Conservation (phyloP, 2,329 filamentous ascomycete genomes). For the Penicillium sp. region DNA sequence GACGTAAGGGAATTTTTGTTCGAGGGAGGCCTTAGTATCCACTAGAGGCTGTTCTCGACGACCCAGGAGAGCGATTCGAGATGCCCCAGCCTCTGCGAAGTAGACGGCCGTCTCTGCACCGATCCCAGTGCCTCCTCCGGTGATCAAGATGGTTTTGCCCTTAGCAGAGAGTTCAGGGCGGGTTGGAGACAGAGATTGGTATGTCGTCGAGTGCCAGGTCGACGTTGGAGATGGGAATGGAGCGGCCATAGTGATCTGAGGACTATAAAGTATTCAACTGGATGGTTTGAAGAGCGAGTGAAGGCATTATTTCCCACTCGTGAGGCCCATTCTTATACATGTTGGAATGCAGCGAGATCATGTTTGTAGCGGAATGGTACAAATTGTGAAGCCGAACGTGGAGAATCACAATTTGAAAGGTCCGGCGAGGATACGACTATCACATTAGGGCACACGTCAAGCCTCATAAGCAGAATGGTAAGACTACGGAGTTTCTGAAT, state of each 20-base stretch:
- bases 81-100: conserved; percentile 55
- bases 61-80: conserved; percentile 53
- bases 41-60: conserved; percentile 45
- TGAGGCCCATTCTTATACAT: neutral
- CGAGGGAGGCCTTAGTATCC: conserved; percentile 46
- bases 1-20: conserved; percentile 43
- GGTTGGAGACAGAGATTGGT: conserved; percentile 45
- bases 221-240: conserved; percentile 49
- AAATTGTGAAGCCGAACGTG: neutral
- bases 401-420: neutral
- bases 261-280: neutral
- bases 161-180: conserved; percentile 49
- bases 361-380: neutral
- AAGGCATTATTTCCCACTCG: neutral
- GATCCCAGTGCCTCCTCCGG: conserved; percentile 56
- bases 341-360: neutral
- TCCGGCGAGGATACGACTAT: neutral
- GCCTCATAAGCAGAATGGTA: neutral
- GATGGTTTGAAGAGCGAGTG: neutral
- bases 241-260: conserved; percentile 33
- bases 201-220: conserved; percentile 31
- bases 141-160: conserved; percentile 51
- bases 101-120: conserved; percentile 50
- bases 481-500: neutral
- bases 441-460: neutral